These are phyloP conservation scores for Colletotrichum brevisporum DNA, from an alignment of 2,329 filamentous ascomycete species.

Conservation along the genomic window DNA sequence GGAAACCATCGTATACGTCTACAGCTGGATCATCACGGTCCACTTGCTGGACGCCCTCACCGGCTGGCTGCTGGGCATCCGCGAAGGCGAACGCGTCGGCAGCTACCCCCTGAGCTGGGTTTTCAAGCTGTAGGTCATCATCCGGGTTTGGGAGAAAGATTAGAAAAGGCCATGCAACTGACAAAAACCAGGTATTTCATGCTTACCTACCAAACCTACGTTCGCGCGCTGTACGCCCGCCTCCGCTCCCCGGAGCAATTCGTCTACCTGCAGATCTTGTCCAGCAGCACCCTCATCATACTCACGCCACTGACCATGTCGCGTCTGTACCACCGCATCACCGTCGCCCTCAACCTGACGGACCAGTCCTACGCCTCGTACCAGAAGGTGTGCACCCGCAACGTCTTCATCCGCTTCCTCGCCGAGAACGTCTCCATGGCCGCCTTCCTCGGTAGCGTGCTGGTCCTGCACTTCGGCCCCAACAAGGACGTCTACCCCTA, in stretches of 20 bases:
- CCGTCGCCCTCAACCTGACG: constrained; percentile 68
- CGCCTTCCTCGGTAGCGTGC: constrained; percentile 75
- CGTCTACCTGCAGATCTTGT: constrained; percentile 74
- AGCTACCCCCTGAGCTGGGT: constrained; percentile 80
- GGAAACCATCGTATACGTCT: constrained; percentile 78
- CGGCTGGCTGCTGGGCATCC: constrained; percentile 76
- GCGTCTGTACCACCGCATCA: constrained; percentile 67
- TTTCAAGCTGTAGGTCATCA: constrained; percentile 72
- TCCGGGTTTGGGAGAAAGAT: rapidly evolving
- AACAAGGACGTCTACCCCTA: constrained; percentile 80
- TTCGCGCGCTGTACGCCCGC: constrained; percentile 77
- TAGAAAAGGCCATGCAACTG: constrained; percentile 3
- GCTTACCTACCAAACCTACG: constrained; percentile 80
- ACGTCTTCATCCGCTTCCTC: constrained; percentile 77
- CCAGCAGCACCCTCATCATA: constrained; percentile 73
- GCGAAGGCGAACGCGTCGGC: constrained; percentile 76
- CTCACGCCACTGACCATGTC: constrained; percentile 77
- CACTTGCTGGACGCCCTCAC: constrained; percentile 75
- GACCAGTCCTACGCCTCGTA: constrained; percentile 73
- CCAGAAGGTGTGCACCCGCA: constrained; percentile 75
- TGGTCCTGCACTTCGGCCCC: constrained; percentile 75
- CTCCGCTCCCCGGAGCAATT: constrained; percentile 76
- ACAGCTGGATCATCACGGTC: constrained; percentile 78
- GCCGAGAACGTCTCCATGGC: constrained; percentile 79
- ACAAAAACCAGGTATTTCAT: constrained; percentile 70